Evolutionary conservation across 2,329 filamentous ascomycete genomes (phyloP).

Genomic region (Epichloe brachyelytri): DNA sequence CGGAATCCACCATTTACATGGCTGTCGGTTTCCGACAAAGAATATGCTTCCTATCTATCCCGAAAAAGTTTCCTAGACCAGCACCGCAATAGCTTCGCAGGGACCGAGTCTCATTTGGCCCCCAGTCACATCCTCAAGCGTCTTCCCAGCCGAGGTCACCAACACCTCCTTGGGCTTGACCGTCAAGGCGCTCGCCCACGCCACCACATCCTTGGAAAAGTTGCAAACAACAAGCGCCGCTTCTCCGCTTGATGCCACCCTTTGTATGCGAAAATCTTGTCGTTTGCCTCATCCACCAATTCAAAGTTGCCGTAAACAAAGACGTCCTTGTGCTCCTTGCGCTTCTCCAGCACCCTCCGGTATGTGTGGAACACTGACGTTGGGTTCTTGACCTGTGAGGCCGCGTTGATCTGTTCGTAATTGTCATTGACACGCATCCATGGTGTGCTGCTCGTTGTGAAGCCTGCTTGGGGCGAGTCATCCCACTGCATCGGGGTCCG

Average conservation of each 20-base stretch:
- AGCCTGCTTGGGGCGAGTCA: constrained; percentile 45
- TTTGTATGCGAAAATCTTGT: constrained; percentile 26
- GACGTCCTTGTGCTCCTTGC: constrained; percentile 47
- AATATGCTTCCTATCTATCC: neutral
- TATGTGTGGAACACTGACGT: constrained; percentile 49
- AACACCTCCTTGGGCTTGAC: constrained; percentile 20
- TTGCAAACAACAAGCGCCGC: constrained; percentile 26
- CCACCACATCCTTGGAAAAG: constrained; percentile 21
- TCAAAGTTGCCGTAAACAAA: constrained; percentile 51
- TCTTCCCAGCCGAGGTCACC: constrained; percentile 20
- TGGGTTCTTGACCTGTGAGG: constrained; percentile 32
- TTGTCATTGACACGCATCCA: constrained; percentile 63
- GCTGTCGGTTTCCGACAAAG: neutral
- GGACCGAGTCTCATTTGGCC: constrained; percentile 20
- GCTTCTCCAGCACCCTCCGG: constrained; percentile 41
- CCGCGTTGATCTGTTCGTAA: constrained; percentile 50
- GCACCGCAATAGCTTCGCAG: constrained; percentile 23
- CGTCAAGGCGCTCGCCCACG: constrained; percentile 15
- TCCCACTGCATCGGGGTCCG: constrained; percentile 64
- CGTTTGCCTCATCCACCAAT: constrained; percentile 23
- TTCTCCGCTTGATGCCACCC: constrained; percentile 18
- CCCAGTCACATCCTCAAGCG: constrained; percentile 13
- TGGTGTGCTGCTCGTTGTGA: constrained; percentile 42
- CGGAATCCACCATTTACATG: neutral
- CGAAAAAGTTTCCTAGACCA: constrained; percentile 9